Evolutionary conservation across 495 filamentous ascomycete genomes (phyloP).

Genomic region (Neurospora pannonica): DNA sequence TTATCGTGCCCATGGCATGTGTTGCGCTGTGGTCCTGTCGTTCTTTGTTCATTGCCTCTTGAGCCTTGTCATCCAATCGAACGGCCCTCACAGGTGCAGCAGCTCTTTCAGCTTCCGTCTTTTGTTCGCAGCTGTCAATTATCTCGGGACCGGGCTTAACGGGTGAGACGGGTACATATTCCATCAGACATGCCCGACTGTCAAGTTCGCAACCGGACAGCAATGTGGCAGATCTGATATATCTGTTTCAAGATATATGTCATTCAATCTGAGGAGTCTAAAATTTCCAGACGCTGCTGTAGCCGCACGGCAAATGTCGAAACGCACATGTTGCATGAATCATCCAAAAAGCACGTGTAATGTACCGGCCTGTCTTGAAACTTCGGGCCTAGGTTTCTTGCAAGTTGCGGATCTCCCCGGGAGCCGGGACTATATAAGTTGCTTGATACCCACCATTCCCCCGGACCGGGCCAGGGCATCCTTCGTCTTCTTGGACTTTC

Average conservation of each 20-base stretch:
- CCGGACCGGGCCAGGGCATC: background rate
- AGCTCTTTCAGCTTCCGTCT: background rate
- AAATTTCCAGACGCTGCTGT: background rate
- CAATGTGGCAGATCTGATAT: background rate
- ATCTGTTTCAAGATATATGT: background rate
- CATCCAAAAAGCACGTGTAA: background rate
- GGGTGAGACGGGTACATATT: background rate
- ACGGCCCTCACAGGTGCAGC: background rate
- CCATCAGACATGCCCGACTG: background rate
- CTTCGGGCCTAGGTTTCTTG: background rate
- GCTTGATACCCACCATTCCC: background rate
- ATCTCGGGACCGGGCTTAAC: background rate
- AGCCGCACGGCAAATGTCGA: background rate
- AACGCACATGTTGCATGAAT: background rate
- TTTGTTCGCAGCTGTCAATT: background rate
- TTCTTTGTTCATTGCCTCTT: background rate
- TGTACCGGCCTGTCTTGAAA: background rate
- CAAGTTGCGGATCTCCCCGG: background rate
- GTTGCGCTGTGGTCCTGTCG: background rate
- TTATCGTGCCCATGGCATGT: background rate
- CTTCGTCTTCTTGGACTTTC: background rate
- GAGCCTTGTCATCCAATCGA: background rate
- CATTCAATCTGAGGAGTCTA: background rate
- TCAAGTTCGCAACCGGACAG: background rate
- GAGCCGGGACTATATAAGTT: background rate